These are phyloP conservation scores for Penicillium sp. DNA, from an alignment of 2,329 filamentous ascomycete genomes.

Conservation along the genomic window DNA sequence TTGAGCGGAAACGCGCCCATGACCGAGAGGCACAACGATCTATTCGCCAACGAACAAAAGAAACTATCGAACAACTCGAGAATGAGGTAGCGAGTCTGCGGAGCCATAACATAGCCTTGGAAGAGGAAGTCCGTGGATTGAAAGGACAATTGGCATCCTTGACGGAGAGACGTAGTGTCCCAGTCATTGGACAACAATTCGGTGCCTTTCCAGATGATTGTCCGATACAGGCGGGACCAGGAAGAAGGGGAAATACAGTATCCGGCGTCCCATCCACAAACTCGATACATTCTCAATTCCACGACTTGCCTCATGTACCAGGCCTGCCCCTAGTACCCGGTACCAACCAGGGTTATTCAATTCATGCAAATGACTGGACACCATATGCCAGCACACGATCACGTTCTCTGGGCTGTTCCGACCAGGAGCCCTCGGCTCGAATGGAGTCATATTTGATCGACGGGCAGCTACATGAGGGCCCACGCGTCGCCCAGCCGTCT, in stretches of 20 bases:
- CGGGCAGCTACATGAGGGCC: conserved; percentile 11
- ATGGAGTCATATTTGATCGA: conserved; percentile 27
- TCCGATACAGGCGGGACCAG: conserved; percentile 20
- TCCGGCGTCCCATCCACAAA: conserved; percentile 13
- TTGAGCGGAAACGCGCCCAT: conserved; percentile 62
- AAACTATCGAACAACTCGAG: conserved; percentile 61
- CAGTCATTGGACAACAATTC: conserved; percentile 15
- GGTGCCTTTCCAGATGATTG: conserved; percentile 12
- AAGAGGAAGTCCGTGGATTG: conserved; percentile 56
- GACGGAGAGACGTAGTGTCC: conserved; percentile 24
- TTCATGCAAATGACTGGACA: conserved; percentile 30
- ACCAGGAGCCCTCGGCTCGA: conserved; percentile 26
- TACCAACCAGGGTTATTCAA: conserved; percentile 21
- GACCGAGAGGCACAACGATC: conserved; percentile 62
- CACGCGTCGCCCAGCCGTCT: conserved; percentile 6
- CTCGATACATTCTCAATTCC: conserved; percentile 23
- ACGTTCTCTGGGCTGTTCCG: conserved; percentile 28
- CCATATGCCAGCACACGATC: conserved; percentile 29
- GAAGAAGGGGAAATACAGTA: background rate
- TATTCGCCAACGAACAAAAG: conserved; percentile 60
- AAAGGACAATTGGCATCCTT: conserved; percentile 47
- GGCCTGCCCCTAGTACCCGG: conserved; percentile 24
- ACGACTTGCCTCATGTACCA: conserved; percentile 19
- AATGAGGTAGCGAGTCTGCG: conserved; percentile 35
- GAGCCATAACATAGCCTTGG: conserved; percentile 52